phyloP scores from a whole-genome alignment of 116 monocot species.

The Posidonia oceanica region DNA sequence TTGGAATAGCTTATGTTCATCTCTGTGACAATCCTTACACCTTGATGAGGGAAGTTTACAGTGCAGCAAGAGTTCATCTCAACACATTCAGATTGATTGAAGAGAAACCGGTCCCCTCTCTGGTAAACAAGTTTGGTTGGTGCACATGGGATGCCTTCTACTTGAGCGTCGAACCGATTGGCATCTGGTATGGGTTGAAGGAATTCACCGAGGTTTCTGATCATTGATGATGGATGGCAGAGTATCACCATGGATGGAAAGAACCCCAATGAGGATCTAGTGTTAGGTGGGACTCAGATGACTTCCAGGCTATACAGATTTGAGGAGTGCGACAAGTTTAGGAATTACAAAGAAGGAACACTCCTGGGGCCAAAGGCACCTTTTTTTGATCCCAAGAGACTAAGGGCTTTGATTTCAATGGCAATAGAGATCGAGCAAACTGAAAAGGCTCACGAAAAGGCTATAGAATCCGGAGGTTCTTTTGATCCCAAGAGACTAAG shows the following conservation, averaged over 20 bases:
- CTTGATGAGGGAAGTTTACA: constrained; percentile 31
- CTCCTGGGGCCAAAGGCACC: constrained; percentile 15
- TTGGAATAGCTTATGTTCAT: no score
- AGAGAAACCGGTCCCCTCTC: constrained; percentile 29
- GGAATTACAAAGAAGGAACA: constrained; percentile 18
- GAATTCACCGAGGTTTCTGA: background rate
- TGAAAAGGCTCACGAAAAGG: no score
- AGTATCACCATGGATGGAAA: no score
- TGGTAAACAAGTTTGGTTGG: constrained; percentile 47
- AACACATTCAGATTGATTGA: constrained; percentile 33
- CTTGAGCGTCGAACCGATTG: constrained; percentile 30
- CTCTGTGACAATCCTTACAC: constrained; percentile 26
- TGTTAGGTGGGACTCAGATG: no score
- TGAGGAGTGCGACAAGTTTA: constrained; percentile 29
- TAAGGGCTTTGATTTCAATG: constrained; percentile 22
- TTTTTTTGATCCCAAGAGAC: constrained; percentile 18
- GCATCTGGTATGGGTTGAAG: constrained; percentile 25
- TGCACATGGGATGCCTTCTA: constrained; percentile 72
- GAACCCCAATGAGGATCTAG: no score
- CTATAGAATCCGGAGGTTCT: no score
- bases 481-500: no score
- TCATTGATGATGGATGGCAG: no score
- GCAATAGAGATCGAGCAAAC: no score
- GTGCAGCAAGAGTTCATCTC: constrained; percentile 27
- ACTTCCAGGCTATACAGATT: constrained; percentile 32